These are phyloP conservation scores for Anthoceros angustus DNA, from an alignment of 225 moss, liverwort and hornwort species.

Conservation along the genomic window DNA sequence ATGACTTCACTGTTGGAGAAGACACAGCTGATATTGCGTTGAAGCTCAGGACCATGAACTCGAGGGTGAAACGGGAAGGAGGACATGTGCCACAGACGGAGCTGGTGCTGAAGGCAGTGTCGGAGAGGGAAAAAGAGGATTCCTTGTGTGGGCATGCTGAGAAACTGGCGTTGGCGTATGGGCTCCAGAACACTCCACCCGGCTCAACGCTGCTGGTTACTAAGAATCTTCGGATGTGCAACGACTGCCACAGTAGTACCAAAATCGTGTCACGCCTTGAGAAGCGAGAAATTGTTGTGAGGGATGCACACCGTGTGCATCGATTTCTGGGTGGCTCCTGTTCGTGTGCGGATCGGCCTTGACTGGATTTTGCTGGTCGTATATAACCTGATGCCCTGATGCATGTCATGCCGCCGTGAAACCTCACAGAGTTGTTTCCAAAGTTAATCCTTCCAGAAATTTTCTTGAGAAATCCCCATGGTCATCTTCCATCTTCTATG, in stretches of 20 bases:
- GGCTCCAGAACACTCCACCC: no score
- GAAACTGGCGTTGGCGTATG: no score
- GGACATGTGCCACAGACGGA: background rate
- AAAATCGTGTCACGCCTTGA: no score
- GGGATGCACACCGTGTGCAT: no score
- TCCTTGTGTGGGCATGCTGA: background rate
- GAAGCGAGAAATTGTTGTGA: no score
- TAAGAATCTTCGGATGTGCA: background rate
- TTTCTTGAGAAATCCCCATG: background rate
- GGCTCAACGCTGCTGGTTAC: no score
- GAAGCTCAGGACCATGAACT: background rate
- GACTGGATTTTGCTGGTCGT: no score
- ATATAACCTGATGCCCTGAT: no score
- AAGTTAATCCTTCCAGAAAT: background rate
- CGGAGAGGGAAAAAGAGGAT: background rate
- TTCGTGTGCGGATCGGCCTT: no score
- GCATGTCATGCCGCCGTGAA: background rate
- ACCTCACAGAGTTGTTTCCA: background rate
- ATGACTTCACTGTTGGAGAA: background rate
- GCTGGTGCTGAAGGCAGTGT: slow-evolving; percentile 1
- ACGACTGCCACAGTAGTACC: background rate
- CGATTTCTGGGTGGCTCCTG: no score
- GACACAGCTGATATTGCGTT: background rate
- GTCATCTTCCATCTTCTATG: no score
- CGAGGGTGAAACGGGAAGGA: background rate